Percentiles rank a stretch among this genome's conserved stretches.
These are phyloP conservation scores for Cyclospora cayetanensis DNA, from an alignment of 169 alveolate species.

Conservation along the genomic window DNA sequence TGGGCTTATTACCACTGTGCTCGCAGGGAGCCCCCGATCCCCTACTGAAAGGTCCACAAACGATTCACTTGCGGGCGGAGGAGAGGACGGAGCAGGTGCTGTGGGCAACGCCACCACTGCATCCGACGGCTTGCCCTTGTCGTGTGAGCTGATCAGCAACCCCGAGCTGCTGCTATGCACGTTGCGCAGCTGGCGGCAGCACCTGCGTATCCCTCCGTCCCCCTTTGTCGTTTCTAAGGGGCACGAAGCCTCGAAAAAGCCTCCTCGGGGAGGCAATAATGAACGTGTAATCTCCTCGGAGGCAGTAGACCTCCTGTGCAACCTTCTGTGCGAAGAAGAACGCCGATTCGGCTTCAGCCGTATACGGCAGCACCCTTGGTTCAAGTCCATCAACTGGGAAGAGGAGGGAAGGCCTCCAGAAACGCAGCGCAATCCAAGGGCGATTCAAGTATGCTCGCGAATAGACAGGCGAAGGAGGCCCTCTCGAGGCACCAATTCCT, in stretches of 20 bases:
- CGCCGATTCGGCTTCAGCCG: background rate
- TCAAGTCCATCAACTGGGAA: background rate
- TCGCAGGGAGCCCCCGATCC: no score
- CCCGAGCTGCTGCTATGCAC: conserved; percentile 21
- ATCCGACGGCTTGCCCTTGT: background rate
- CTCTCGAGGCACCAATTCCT: no score
- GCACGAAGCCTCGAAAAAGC: background rate
- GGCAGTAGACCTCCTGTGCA: conserved; percentile 4
- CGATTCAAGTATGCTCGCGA: no score
- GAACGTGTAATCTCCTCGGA: background rate
- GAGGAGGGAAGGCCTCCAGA: no score
- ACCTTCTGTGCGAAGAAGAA: background rate
- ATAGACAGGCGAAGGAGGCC: no score
- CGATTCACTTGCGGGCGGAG: no score
- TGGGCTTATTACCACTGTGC: no score
- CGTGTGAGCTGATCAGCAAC: background rate
- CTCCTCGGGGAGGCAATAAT: background rate
- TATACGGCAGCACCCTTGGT: background rate
- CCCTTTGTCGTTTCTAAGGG: background rate
- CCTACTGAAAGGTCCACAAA: no score
- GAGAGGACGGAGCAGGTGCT: no score
- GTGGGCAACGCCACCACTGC: no score
- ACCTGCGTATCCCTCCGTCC: background rate
- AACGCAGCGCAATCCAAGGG: no score
- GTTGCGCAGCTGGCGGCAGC: background rate